phyloP scores from a whole-genome alignment of 2,329 filamentous ascomycete genomes.

The Pseudogymnoascus sp. region DNA sequence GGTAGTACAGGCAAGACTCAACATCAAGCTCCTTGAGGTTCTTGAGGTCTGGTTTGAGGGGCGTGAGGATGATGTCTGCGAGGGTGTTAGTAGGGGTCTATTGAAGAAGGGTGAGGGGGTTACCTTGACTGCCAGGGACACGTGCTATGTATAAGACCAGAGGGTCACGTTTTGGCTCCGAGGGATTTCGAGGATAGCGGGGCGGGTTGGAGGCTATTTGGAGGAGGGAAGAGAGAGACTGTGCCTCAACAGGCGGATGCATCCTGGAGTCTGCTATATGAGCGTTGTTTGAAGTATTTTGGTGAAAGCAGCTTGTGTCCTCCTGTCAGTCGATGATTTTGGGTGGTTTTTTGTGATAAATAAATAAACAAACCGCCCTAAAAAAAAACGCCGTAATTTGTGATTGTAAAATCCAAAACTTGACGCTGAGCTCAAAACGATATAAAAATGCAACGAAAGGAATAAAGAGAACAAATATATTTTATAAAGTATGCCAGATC shows the following conservation, averaged over 20 bases:
- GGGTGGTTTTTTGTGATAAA: not conserved
- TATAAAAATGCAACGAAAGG: not conserved
- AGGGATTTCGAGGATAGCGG: conserved; percentile 70
- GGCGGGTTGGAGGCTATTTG: conserved; percentile 79
- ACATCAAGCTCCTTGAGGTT: conserved; percentile 85
- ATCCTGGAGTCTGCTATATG: not conserved
- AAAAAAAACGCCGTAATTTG: not conserved
- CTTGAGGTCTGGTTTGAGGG: conserved; percentile 79
- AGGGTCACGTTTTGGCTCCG: conserved; percentile 58
- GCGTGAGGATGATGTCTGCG: conserved; percentile 82
- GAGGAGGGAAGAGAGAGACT: conserved; percentile 72
- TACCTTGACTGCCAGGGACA: conserved; percentile 85
- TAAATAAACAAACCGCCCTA: not conserved
- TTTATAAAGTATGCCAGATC: not conserved
- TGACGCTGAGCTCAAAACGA: not conserved
- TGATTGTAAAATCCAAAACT: not conserved
- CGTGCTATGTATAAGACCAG: conserved; percentile 84
- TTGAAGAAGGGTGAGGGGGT: conserved; percentile 17
- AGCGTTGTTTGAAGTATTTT: not conserved
- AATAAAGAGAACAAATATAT: not conserved
- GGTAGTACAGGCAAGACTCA: conserved; percentile 78
- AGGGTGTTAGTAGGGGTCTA: conserved; percentile 12
- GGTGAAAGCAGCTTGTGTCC: not conserved
- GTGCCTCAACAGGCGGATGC: conserved; percentile 54
- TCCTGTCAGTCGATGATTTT: not conserved